Evolutionary conservation across 1,284 basidiomycete species (phyloP), one percentile per base, ranked within the genome.

Genomic region (Apiotrichum laibachii): DNA sequence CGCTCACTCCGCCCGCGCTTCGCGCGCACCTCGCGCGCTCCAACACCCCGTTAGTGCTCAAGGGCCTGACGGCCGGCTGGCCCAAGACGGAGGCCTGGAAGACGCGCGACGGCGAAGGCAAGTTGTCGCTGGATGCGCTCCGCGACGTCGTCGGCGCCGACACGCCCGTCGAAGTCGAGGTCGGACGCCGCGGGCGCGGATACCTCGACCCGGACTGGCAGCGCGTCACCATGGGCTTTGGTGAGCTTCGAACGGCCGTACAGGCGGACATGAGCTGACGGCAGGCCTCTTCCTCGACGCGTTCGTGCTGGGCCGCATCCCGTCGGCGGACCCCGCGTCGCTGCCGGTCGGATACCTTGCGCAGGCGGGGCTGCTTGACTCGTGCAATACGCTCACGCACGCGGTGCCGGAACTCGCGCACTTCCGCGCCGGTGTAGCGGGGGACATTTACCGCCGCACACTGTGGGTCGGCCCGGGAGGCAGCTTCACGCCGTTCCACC

Each of bases 241-340:
- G 71, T 74, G 48, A 56, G 66, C 61, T 13, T 1, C 4, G 0
- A 42, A n/a, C n/a, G n/a, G 50, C 52, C 47, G 34, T 37, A n/a
- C n/a, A n/a, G n/a, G 35, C 8, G 2, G 3, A 16, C 18, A n/a
- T 1, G n/a, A 31, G 37, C 56, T 56, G 19, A 57, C 34, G 7
- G 9, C 48, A 76, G 74, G 72, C 43, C 57, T 76, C 7, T 77
- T 77, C 54, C 63, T 77, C 40, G 73, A 75, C 57, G 73, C 75
- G 1, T 75, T 77, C 61, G 70, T 77, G 12, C 65, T 76, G 33
- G 34, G 54, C 33, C 58, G 57, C 37, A 71, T 77, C 35, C 73
- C 73, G 1, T 67, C 69, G 21, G 56, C 68, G 1, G 52, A 61
- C 19, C 60, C 67, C 3, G 42, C 59, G 5, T 46, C 61, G 16